Evolutionary conservation across 345 rosid species (phyloP).

Genomic region (Pelargonium nanum): DNA sequence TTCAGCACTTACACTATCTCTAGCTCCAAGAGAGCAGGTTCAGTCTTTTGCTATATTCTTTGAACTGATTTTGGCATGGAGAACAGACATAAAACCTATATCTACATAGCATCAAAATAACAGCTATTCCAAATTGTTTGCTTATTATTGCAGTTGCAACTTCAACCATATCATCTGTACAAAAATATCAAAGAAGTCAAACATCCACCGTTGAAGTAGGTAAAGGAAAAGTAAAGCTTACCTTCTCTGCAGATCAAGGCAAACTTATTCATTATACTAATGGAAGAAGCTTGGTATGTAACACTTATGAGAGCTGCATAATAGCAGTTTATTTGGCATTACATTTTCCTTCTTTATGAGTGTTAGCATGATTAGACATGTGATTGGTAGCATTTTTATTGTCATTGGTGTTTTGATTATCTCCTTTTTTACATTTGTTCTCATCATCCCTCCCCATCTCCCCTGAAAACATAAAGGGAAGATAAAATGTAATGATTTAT

Average conservation of each 20-base stretch:
- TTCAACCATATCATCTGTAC: slow-evolving; percentile 42
- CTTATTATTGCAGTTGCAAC: slow-evolving; percentile 37
- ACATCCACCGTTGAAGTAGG: slow-evolving; percentile 49
- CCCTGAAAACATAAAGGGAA: neutral
- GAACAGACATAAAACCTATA: too few relatives aligned
- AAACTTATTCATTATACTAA: slow-evolving; percentile 38
- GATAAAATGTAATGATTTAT: neutral
- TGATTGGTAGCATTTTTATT: neutral
- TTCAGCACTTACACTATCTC: slow-evolving; percentile 74
- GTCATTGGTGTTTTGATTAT: neutral
- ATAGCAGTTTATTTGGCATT: neutral
- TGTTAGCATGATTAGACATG: neutral
- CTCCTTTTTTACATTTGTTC: neutral
- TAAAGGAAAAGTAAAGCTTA: slow-evolving; percentile 62
- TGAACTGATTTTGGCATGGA: too few relatives aligned
- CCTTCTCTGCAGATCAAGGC: slow-evolving; percentile 39
- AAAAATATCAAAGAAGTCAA: slow-evolving; percentile 28
- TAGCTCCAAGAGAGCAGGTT: slow-evolving; percentile 53
- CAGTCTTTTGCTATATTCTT: too few relatives aligned
- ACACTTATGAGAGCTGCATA: slow-evolving; percentile 2
- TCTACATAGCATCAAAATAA: neutral
- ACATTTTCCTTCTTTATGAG: neutral
- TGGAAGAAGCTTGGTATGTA: slow-evolving; percentile 51
- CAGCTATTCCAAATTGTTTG: slow-evolving; percentile 6
- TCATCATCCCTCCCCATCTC: neutral